Percentiles rank a stretch among this genome's conserved stretches.
phyloP scores from a whole-genome alignment of 2,329 filamentous ascomycete genomes.

The Fusarium pilosicola region DNA sequence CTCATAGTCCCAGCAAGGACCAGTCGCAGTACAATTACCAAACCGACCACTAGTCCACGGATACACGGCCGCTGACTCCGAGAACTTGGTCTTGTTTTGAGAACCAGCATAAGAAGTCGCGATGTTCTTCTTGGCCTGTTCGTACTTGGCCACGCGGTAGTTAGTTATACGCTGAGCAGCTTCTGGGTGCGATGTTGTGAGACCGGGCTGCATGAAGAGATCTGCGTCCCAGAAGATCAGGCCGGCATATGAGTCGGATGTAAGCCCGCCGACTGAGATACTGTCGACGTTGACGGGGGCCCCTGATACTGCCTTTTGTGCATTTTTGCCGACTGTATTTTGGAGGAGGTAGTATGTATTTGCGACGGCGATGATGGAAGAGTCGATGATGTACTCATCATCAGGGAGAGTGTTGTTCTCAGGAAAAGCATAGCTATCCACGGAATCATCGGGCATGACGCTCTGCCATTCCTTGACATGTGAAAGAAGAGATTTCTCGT shows the following conservation, averaged over 20 bases:
- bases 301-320: neutral
- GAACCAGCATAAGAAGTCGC: neutral
- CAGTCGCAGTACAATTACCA: neutral
- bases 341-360: conserved; percentile 1
- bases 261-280: neutral
- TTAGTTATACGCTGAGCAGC: conserved; percentile 3
- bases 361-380: neutral
- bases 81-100: conserved; percentile 1
- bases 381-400: conserved; percentile 3
- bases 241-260: conserved; percentile 5
- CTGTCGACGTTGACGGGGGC: conserved; percentile 1
- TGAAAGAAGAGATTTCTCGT: rapidly evolving
- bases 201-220: conserved; percentile 7
- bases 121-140: neutral
- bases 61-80: neutral
- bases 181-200: neutral
- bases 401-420: neutral
- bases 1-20: conserved; percentile 10
- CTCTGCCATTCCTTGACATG: neutral
- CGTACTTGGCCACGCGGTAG: neutral
- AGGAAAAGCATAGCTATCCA: neutral
- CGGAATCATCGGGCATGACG: neutral
- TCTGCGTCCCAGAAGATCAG: conserved; percentile 4
- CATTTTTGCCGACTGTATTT: conserved; percentile 1
- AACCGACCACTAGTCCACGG: neutral